A percentile compares a stretch with the other conserved stretches of the same genome.
These are phyloP conservation scores for Musa beccarii DNA, from an alignment of 176 grass and related monocot species.

Conservation along the genomic window DNA sequence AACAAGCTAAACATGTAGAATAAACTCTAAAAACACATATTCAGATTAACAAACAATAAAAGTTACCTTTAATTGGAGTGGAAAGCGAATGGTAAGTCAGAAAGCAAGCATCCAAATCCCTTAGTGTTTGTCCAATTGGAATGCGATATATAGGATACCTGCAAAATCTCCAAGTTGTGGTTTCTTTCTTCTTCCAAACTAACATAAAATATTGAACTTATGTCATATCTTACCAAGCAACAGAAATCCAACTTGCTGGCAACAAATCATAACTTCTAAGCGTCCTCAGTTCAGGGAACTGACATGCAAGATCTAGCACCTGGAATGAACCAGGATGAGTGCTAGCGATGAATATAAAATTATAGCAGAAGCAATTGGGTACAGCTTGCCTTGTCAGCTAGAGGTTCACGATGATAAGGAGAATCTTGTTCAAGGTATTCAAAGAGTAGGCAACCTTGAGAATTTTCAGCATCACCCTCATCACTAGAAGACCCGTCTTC, in stretches of 20 bases:
- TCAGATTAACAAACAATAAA: background rate
- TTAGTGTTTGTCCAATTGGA: constrained; percentile 40
- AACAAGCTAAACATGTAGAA: background rate
- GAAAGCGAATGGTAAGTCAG: constrained; percentile 48
- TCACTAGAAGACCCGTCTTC: constrained; percentile 5
- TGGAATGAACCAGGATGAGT: constrained; percentile 19
- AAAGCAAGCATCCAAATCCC: constrained; percentile 46
- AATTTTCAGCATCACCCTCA: no score
- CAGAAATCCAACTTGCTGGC: constrained; percentile 38
- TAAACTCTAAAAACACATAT: background rate
- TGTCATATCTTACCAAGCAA: constrained; percentile 30
- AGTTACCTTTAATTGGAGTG: constrained; percentile 13
- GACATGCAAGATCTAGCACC: constrained; percentile 30
- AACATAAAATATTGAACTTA: background rate
- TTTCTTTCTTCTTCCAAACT: background rate
- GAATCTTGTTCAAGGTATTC: no score
- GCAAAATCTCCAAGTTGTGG: constrained; percentile 4
- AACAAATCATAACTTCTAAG: constrained; percentile 44
- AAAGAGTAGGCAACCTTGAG: no score
- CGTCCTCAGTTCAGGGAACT: constrained; percentile 31
- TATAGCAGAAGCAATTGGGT: background rate
- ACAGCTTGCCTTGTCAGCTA: background rate
- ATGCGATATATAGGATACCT: constrained; percentile 62
- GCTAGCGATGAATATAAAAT: background rate
- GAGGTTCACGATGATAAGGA: no score